A percentile compares a stretch with the other conserved stretches of the same genome.
Evolutionary conservation across 805 yeast genomes (phyloP).

Genomic region (Lachancea fermentati): DNA sequence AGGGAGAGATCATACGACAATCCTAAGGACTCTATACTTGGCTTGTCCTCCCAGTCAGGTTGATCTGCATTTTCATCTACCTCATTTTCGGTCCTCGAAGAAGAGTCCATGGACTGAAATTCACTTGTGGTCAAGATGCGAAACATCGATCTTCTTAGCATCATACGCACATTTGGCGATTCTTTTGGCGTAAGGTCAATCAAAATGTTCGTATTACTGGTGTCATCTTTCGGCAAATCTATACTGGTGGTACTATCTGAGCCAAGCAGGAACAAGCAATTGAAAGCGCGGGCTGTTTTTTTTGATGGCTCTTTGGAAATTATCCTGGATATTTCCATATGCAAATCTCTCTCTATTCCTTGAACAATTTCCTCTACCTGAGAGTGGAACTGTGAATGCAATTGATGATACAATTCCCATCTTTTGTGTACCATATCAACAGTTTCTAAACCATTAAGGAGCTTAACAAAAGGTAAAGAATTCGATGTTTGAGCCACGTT

Average conservation of each 20-base stretch:
- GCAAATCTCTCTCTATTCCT: slow-evolving; percentile 34
- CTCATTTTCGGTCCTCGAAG: neutral
- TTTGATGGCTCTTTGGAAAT: neutral
- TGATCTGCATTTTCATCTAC: slow-evolving; percentile 2
- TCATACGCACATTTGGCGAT: slow-evolving; percentile 34
- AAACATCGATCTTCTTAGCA: slow-evolving; percentile 33
- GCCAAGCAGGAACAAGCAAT: slow-evolving; percentile 38
- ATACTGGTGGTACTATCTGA: slow-evolving; percentile 40
- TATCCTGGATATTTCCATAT: slow-evolving; percentile 22
- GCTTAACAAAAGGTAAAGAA: slow-evolving; percentile 37
- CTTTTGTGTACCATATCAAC: slow-evolving; percentile 33
- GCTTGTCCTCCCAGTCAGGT: neutral
- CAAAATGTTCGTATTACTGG: slow-evolving; percentile 20
- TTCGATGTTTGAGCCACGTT: slow-evolving; percentile 5
- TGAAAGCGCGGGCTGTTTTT: slow-evolving; percentile 24
- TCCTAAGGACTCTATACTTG: slow-evolving; percentile 1
- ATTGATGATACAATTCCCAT: slow-evolving; percentile 37
- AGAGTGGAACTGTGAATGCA: slow-evolving; percentile 29
- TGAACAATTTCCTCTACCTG: slow-evolving; percentile 28
- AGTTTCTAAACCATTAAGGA: slow-evolving; percentile 42
- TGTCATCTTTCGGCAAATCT: slow-evolving; percentile 26
- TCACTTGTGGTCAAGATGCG: slow-evolving; percentile 25
- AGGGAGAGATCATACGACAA: slow-evolving; percentile 28
- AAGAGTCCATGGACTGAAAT: neutral
- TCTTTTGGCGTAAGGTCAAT: slow-evolving; percentile 35